Base-by-base conservation (phyloP, 257 asterid species). In the Capsicum rhomboideum region DNA sequence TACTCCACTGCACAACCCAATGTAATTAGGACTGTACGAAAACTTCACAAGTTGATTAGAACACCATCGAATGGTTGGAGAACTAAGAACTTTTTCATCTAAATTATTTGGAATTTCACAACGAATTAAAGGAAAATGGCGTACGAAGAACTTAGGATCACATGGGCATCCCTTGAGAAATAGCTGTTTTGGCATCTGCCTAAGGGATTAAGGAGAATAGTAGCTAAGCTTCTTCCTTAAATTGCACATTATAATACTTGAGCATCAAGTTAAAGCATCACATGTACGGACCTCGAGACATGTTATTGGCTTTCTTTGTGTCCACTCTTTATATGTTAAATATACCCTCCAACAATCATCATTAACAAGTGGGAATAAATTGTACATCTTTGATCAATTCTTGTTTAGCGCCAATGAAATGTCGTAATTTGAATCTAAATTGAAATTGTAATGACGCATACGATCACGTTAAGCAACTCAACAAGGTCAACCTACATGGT, bases 281-380 rank as follows among this genome's bases (percentile, higher is more conserved):
- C 80, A 75, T 75, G 80, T 75, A 75, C 80, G 80, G 80, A 75
- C 80, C 44, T 75, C 80, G 29, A 75, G 42, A 75, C 61, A 75
- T 75, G 61, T 49, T 49, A 49, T 23, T 49, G 42, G 80, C 26
- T 75, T 75, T 75, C 80, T 75, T 49, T 26, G 40, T 49, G 61
- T 49, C 61, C 81, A 23, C 81, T 50, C 14, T 23, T 49, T 2
- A 26, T 26, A 46, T 26, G 9, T 49, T 0, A 34, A 34, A 34
- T 34, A 34, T 34, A 34, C 40, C 40, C 40, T 34, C 40, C 40
- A 34, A 5, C 40, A 1, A 34, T 34, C 40, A 34, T 1, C 40
- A 2, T n/a, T n/a, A n/a, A n/a, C n/a, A n/a, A 4, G 40, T 34
- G 40, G 4, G 40, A 34, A 34, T 34, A 34, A 34, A 34, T 34